These are phyloP conservation scores for Primulina tabacum DNA, from an alignment of 257 asterid genomes.

Conservation along the genomic window DNA sequence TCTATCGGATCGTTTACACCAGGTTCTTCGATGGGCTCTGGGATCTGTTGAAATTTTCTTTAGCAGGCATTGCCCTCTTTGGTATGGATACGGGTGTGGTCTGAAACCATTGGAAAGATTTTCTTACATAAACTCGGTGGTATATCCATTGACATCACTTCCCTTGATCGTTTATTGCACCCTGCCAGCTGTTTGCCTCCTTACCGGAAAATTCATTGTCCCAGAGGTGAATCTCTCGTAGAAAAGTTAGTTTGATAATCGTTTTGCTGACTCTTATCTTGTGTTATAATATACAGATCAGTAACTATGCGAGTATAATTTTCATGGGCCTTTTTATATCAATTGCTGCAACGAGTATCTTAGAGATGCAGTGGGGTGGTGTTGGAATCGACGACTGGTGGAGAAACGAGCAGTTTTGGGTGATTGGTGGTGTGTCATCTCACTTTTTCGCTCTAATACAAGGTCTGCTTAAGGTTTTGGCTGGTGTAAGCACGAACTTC, in stretches of 20 bases:
- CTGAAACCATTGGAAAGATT: slow-evolving; percentile 92
- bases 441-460: slow-evolving; percentile 90
- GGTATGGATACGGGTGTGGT: slow-evolving; percentile 98
- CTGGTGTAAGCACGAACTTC: slow-evolving; percentile 88
- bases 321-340: slow-evolving; percentile 78
- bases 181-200: slow-evolving; percentile 89
- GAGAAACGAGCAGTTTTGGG: slow-evolving; percentile 99
- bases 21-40: slow-evolving; percentile 97
- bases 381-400: slow-evolving; percentile 84
- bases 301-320: slow-evolving; percentile 83
- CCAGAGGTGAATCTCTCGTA: slow-evolving; percentile 58
- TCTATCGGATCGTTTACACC: slow-evolving; percentile 95
- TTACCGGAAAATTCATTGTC: slow-evolving; percentile 88
- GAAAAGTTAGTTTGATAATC: not conserved
- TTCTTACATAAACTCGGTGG: slow-evolving; percentile 84
- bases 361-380: slow-evolving; percentile 96
- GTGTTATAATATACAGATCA: slow-evolving; percentile 50
- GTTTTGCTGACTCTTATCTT: slow-evolving; percentile 3
- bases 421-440: slow-evolving; percentile 84
- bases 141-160: slow-evolving; percentile 87
- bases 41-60: slow-evolving; percentile 88
- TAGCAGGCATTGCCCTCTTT: slow-evolving; percentile 94
- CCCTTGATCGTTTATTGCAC: slow-evolving; percentile 87
- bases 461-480: slow-evolving; percentile 90
- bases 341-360: slow-evolving; percentile 74